Evolutionary conservation across 2,329 filamentous ascomycete genomes (phyloP).

Genomic region (Neurospora sp.): DNA sequence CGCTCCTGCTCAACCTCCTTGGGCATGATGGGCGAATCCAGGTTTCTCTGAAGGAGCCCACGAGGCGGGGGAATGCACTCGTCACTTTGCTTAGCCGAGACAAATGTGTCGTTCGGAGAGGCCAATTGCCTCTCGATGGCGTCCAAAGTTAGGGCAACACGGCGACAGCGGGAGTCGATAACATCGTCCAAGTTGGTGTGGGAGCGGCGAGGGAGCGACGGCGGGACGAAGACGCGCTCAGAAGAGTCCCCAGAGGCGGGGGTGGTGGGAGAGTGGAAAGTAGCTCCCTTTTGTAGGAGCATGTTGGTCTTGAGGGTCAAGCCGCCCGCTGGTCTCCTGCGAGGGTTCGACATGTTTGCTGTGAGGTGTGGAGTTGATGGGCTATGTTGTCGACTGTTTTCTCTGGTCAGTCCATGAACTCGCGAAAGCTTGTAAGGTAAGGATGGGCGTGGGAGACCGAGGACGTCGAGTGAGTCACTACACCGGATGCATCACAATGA

Average conservation of each 20-base stretch:
- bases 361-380: conserved; percentile 17
- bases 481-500: conserved; percentile 8
- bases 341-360: conserved; percentile 28
- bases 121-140: conserved; percentile 54
- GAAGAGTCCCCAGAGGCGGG: conserved; percentile 27
- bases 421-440: conserved; percentile 14
- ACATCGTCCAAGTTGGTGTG: conserved; percentile 64
- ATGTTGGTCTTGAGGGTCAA: conserved; percentile 44
- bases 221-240: conserved; percentile 33
- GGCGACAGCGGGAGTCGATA: conserved; percentile 57
- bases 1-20: conserved; percentile 33
- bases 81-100: conserved; percentile 33
- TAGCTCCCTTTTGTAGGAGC: conserved; percentile 60
- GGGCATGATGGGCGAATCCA: conserved; percentile 40
- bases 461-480: conserved; percentile 16
- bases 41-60: conserved; percentile 46
- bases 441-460: conserved; percentile 7
- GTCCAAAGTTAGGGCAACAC: conserved; percentile 55
- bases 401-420: conserved; percentile 17
- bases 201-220: conserved; percentile 52
- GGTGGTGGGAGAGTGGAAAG: conserved; percentile 46
- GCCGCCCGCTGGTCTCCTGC: conserved; percentile 29
- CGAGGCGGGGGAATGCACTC: conserved; percentile 50
- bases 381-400: conserved; percentile 8
- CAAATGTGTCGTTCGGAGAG: conserved; percentile 26